Base-by-base conservation (phyloP, 225 moss, liverwort and hornwort species). In the Pleurozium schreberi region DNA sequence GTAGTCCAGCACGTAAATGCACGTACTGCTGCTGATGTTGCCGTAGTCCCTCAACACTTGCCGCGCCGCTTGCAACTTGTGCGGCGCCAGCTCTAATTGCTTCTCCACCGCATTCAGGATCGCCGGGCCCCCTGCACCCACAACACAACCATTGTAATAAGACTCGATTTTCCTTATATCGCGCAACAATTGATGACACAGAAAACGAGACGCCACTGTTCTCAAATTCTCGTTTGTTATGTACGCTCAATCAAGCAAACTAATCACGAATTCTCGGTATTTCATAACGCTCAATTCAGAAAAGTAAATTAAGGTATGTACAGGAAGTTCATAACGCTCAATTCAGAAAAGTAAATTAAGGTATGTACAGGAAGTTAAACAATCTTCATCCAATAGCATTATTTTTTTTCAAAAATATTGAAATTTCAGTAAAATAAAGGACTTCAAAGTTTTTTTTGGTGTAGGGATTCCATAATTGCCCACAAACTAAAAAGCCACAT, bases 1-100 rank as follows among this genome's bases (percentile, higher is more conserved):
- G 91, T 97, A 96, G 79, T 99, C 98, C 75, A 99, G 88, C 40
- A 99, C 98, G 77, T 96, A 99, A 42, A 99, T 97, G 92, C 96
- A 93, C 49, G 97, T 97, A 83, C 97, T 99, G 94, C 97, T 97
- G 90, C 95, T 97, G 80, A 99, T 96, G 93, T 99, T 99, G 87
- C 98, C 98, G 79, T 97, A 99, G 66, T 99, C 98, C 59, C 93
- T 89, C 58, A 99, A 86, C 53, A 99, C 97, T 81, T 95, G 93
- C 50, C 98, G 80, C 33, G 96, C 93, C 52, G 90, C 90, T 23
- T 90, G 88, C 67, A 99, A 87, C 91, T 99, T 99, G 87, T 95
- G 93, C 14, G 96, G 96, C 30, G 92, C 90, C 47, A 99, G 96
- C 12, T 92, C 87, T 34, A 99, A 82, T 86, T 93, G 89, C 86